Percentiles rank a stretch among this genome's conserved stretches.
Conservation (phyloP, 106 monocot genomes). For the Acorus calamus region DNA sequence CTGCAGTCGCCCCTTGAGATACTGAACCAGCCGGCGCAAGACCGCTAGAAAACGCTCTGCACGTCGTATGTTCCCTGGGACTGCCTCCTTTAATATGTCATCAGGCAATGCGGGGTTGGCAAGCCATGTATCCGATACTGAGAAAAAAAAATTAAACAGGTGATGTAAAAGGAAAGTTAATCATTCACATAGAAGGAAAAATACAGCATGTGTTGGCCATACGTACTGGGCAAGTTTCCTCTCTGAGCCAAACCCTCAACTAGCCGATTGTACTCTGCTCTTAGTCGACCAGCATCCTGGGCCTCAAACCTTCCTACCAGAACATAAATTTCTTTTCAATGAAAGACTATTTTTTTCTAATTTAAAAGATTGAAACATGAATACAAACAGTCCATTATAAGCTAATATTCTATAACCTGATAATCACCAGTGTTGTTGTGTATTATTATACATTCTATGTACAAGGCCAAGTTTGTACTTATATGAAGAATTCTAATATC, state of each 20-base stretch:
- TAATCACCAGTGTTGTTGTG: too few relatives aligned
- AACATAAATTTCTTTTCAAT: slow-evolving; percentile 15
- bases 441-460: too few relatives aligned
- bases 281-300: slow-evolving; percentile 75
- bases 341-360: too few relatives aligned
- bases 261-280: slow-evolving; percentile 89
- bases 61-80: slow-evolving; percentile 79
- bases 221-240: slow-evolving; percentile 77
- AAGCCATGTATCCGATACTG: slow-evolving; percentile 85
- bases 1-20: slow-evolving; percentile 70
- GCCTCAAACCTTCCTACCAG: slow-evolving; percentile 99
- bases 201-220: not conserved
- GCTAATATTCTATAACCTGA: too few relatives aligned
- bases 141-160: slow-evolving; percentile 1
- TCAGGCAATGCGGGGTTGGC: slow-evolving; percentile 88
- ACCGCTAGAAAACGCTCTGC: slow-evolving; percentile 88
- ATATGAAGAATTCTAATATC: too few relatives aligned
- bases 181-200: not conserved
- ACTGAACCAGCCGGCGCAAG: slow-evolving; percentile 74
- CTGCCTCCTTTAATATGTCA: slow-evolving; percentile 93
- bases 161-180: not conserved
- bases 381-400: too few relatives aligned
- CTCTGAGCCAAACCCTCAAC: slow-evolving; percentile 96
- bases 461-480: too few relatives aligned
- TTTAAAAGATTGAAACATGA: too few relatives aligned